Conservation (phyloP, 1,284 basidiomycete genomes). For the Cystobasidium pallidum region DNA sequence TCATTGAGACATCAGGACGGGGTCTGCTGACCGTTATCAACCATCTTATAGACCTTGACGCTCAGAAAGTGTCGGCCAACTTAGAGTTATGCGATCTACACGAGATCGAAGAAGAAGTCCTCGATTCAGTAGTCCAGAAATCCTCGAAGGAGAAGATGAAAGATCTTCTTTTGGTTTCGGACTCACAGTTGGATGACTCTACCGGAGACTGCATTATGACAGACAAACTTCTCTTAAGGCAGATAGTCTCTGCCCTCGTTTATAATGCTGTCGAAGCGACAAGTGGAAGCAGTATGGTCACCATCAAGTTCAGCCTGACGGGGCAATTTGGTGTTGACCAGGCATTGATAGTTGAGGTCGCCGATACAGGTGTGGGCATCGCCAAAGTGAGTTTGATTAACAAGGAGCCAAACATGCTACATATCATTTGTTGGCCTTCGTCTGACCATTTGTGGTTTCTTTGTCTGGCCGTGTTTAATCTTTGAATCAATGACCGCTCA, state of each 20-base stretch:
- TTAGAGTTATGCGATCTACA: background rate
- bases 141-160: conserved; percentile 3
- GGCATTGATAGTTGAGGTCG: conserved; percentile 3
- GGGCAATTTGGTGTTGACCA: background rate
- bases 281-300: background rate
- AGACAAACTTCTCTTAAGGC: conserved; percentile 1
- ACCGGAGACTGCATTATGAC: conserved; percentile 10
- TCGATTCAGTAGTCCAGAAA: conserved; percentile 3
- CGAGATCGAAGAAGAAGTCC: conserved; percentile 20
- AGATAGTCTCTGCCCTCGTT: conserved; percentile 7
- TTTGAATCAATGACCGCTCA: background rate
- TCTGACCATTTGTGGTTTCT: no score
- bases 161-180: background rate
- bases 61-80: background rate
- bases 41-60: conserved; percentile 21
- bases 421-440: no score
- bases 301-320: background rate
- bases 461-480: no score
- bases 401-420: no score
- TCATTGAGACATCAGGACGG: conserved; percentile 29
- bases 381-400: conserved; percentile 11
- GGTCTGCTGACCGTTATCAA: conserved; percentile 32
- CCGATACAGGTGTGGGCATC: conserved; percentile 11
- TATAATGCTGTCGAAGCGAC: conserved; percentile 34
- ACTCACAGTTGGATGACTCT: background rate